Base-by-base conservation (phyloP, 1,139 yeast genomes). In the Saccharomyces uvarum region DNA sequence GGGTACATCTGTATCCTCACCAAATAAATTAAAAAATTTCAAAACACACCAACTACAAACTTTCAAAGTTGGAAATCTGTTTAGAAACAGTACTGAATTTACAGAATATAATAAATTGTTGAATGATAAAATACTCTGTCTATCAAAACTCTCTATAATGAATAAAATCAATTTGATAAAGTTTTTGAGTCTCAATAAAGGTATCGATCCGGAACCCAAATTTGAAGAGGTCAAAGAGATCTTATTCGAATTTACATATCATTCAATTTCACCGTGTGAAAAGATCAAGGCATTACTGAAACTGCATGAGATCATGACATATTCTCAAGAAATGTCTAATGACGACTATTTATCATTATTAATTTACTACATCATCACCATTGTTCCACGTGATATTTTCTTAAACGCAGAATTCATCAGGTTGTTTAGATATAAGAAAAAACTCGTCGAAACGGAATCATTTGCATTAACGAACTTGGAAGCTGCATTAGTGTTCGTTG, bases 381-480 rank as follows among this genome's bases (percentile, higher is more conserved):
- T 76, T 47, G 72, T 71, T 49, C 76, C 76, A 28, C 66, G 74
- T 31, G 66, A 67, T 41, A 59, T 81, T 21, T 77, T 79, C 62
- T 71, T 80, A 19, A 82, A 81, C 57, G 68, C 81, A 54, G 73
- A 76, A 52, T 82, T 77, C 63, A 78, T 83, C 54, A 79, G 78
- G 57, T 69, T 86, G 50, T 84, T 82, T 66, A 73, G 86, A 51
- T 80, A 82, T 56, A 72, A 73, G 41, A 65, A 69, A 27, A 71
- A 75, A 19, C 63, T 78, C 46, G 71, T 70, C 28, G 84, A 84
- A 28, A 82, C 81, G 57, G 73, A 80, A 28, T 67, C 80, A 29
- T 84, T 82, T 64, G 82, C 83, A 51, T 66, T 83, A 50, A 84
- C 88, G 1, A 84, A 84, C 63, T 70, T 81, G 51, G 88, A 83